Conservation (phyloP, 2,329 filamentous ascomycete genomes). For the Anthostomella pinea region DNA sequence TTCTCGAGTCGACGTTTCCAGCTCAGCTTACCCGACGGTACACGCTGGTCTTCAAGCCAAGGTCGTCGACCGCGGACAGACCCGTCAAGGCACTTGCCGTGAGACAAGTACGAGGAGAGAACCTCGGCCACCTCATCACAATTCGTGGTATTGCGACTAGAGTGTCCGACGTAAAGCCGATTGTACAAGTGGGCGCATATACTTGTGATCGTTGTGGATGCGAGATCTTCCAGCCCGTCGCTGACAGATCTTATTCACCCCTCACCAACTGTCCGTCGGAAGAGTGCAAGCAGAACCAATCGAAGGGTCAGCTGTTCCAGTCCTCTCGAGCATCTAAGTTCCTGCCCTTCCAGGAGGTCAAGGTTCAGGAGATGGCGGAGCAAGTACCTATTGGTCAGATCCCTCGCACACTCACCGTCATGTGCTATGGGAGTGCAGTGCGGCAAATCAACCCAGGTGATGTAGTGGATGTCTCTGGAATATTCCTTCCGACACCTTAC, state of each 20-base stretch:
- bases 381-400: slow-evolving; percentile 98
- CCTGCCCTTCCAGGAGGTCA: slow-evolving; percentile 95
- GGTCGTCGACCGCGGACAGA: slow-evolving; percentile 67
- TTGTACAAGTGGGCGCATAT: slow-evolving; percentile 97
- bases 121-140: slow-evolving; percentile 90
- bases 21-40: slow-evolving; percentile 90
- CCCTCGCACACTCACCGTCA: slow-evolving; percentile 82
- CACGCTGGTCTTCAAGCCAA: slow-evolving; percentile 92
- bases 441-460: slow-evolving; percentile 90
- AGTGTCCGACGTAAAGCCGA: slow-evolving; percentile 95
- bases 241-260: slow-evolving; percentile 85
- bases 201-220: slow-evolving; percentile 94
- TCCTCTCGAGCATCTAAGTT: slow-evolving; percentile 98
- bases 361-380: slow-evolving; percentile 98
- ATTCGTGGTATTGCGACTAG: slow-evolving; percentile 90
- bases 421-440: slow-evolving; percentile 84
- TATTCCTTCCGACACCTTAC: slow-evolving; percentile 95
- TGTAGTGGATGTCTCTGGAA: slow-evolving; percentile 87
- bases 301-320: slow-evolving; percentile 88
- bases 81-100: slow-evolving; percentile 73
- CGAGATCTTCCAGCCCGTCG: slow-evolving; percentile 96
- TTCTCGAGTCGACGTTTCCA: slow-evolving; percentile 78
- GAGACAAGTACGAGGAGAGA: slow-evolving; percentile 85
- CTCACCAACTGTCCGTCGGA: slow-evolving; percentile 81
- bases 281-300: slow-evolving; percentile 87